Conservation (phyloP, 2,329 filamentous ascomycete species). For the Diaporthe sp. region DNA sequence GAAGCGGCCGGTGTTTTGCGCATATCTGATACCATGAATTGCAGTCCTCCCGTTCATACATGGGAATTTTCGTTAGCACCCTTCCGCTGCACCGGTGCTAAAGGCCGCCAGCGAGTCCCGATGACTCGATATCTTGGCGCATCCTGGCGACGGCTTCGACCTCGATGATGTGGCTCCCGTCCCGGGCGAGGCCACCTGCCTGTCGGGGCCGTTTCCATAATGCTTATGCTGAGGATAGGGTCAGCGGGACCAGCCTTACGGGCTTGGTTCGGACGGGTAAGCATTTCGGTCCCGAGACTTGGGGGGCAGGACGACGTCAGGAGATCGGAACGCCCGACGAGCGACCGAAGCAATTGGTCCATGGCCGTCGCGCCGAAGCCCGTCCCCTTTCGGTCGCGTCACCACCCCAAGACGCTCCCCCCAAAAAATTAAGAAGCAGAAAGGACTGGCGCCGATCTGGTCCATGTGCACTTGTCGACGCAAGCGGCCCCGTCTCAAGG, state of each 20-base stretch:
- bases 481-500: not conserved
- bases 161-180: not conserved
- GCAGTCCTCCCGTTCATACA: not conserved
- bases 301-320: not conserved
- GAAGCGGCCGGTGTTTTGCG: constrained; percentile 1
- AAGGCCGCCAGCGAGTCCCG: not conserved
- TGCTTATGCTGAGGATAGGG: not conserved
- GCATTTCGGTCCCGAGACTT: constrained; percentile 20
- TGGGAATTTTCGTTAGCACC: not conserved
- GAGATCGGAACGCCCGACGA: constrained; percentile 13
- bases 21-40: constrained; percentile 6
- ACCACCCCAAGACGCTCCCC: not conserved
- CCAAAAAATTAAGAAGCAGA: not conserved
- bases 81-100: not conserved
- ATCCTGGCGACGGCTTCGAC: not conserved
- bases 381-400: not conserved
- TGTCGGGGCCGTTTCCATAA: not conserved
- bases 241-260: constrained; percentile 8
- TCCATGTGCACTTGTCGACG: not conserved
- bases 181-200: not conserved
- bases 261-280: constrained; percentile 3
- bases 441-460: not conserved
- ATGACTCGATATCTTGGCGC: not conserved
- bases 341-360: constrained; percentile 3
- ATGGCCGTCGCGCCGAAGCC: not conserved